Evolutionary conservation across 257 asterid genomes (phyloP).

Genomic region (Capsicum rhomboideum): DNA sequence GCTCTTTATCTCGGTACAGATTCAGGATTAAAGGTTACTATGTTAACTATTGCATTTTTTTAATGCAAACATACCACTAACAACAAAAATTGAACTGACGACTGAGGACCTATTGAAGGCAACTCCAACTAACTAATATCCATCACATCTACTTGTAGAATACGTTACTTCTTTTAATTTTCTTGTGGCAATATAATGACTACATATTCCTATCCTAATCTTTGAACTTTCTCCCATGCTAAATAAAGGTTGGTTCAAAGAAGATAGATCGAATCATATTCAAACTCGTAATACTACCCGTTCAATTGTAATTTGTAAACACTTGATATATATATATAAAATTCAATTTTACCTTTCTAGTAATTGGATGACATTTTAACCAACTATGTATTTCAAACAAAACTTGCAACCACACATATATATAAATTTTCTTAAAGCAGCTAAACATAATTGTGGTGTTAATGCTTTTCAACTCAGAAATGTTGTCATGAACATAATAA

Average conservation of each 20-base stretch:
- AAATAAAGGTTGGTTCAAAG: neutral
- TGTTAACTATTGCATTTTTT: too few species aligned
- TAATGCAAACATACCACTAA: too few species aligned
- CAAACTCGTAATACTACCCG: neutral
- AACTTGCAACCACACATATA: neutral
- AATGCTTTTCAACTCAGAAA: neutral
- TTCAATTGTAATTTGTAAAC: neutral
- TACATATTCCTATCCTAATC: neutral
- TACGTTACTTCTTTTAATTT: neutral
- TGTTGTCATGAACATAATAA: neutral
- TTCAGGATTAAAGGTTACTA: neutral
- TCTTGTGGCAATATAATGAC: neutral
- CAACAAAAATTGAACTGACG: neutral
- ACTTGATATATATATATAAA: neutral
- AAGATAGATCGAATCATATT: neutral
- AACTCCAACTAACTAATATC: neutral
- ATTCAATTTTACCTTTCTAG: neutral
- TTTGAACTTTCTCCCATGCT: neutral
- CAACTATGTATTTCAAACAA: neutral
- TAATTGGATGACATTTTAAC: neutral
- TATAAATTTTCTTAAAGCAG: neutral
- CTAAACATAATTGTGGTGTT: neutral
- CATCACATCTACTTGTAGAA: neutral
- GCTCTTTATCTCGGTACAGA: accelerated
- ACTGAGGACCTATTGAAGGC: neutral